phyloP scores from a whole-genome alignment of 2,329 filamentous ascomycete species.

The Ophiosphaerella narmari region DNA sequence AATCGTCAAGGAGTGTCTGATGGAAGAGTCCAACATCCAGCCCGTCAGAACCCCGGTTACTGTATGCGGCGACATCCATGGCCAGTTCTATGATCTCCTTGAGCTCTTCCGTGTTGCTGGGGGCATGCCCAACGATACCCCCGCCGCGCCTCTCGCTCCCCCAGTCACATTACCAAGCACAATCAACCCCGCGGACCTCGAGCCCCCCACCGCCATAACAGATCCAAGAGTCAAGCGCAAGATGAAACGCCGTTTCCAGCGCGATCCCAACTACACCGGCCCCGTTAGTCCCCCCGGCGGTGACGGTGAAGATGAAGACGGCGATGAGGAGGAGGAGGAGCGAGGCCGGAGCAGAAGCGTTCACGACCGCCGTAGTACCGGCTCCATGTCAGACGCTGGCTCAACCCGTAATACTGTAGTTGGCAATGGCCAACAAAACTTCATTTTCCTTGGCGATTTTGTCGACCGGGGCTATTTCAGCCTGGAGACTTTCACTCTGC shows the following conservation, averaged over 20 bases:
- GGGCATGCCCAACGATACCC: slow-evolving; percentile 85
- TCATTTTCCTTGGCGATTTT: slow-evolving; percentile 72
- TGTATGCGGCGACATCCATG: slow-evolving; percentile 96
- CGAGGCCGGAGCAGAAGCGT: slow-evolving; percentile 52
- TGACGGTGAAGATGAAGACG: slow-evolving; percentile 52
- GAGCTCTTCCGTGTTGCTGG: slow-evolving; percentile 96
- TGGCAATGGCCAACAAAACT: slow-evolving; percentile 67
- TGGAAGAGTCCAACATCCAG: slow-evolving; percentile 99
- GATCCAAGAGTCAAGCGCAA: slow-evolving; percentile 87
- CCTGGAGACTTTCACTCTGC: slow-evolving; percentile 71
- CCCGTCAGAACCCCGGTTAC: slow-evolving; percentile 97
- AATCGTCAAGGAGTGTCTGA: slow-evolving; percentile 97
- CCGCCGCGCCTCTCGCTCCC: slow-evolving; percentile 64
- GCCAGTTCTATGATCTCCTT: slow-evolving; percentile 96
- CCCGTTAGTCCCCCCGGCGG: slow-evolving; percentile 54
- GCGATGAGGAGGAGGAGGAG: slow-evolving; percentile 55
- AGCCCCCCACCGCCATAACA: slow-evolving; percentile 86
- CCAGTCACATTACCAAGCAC: slow-evolving; percentile 66
- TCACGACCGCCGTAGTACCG: slow-evolving; percentile 45
- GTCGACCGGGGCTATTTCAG: slow-evolving; percentile 77
- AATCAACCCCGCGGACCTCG: slow-evolving; percentile 89
- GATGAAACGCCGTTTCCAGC: slow-evolving; percentile 65
- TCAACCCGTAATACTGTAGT: slow-evolving; percentile 47
- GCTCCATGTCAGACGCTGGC: slow-evolving; percentile 48
- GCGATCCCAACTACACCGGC: slow-evolving; percentile 59